Evolutionary conservation across 2,329 filamentous ascomycete genomes (phyloP).

Genomic region (Ascochyta fabae): DNA sequence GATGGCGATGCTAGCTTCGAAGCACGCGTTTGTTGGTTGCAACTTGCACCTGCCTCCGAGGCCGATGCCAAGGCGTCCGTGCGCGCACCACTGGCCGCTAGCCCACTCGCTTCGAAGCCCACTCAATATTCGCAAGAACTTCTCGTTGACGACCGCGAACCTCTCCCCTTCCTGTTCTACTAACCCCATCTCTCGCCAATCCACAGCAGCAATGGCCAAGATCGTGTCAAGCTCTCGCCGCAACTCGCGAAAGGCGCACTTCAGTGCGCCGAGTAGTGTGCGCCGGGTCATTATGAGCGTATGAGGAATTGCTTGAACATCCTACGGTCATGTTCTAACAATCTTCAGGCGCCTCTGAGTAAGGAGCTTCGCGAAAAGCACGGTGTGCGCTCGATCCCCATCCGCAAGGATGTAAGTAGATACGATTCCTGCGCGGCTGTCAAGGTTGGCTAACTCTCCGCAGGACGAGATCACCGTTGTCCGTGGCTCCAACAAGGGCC

Average conservation of each 20-base stretch:
- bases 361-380: constrained; percentile 98
- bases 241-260: constrained; percentile 99
- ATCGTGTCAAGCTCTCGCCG: constrained; percentile 83
- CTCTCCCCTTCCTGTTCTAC: constrained; percentile 20
- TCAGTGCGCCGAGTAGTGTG: constrained; percentile 90
- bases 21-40: constrained; percentile 19
- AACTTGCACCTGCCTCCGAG: background rate
- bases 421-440: constrained; percentile 1
- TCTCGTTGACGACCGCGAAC: constrained; percentile 28
- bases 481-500: constrained; percentile 94
- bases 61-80: constrained; percentile 1
- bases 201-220: constrained; percentile 70
- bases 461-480: constrained; percentile 85
- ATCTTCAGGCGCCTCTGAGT: constrained; percentile 49
- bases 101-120: constrained; percentile 14
- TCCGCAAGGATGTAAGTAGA: constrained; percentile 80
- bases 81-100: background rate
- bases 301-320: constrained; percentile 68
- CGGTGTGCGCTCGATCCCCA: constrained; percentile 89
- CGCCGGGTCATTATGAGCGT: constrained; percentile 88
- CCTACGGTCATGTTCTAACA: constrained; percentile 40
- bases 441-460: constrained; percentile 36
- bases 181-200: constrained; percentile 43
- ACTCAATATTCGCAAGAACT: constrained; percentile 24
- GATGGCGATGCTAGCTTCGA: constrained; percentile 8